Evolutionary conservation across 176 grass and related monocot species (phyloP), one percentile per base, ranked within the genome.

Genomic region (Chrysopogon serrulatus): DNA sequence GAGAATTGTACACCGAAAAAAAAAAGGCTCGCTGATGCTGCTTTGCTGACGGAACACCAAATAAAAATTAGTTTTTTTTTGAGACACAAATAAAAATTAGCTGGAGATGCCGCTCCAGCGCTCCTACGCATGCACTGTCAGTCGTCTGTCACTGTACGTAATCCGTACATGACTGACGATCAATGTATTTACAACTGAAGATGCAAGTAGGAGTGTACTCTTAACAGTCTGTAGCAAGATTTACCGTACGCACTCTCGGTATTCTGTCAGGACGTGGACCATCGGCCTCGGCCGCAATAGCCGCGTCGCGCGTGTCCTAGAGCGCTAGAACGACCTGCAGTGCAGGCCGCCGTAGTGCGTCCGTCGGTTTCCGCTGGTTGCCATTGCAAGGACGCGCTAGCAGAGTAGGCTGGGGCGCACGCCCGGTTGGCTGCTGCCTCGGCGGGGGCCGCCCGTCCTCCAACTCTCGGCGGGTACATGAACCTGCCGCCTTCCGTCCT

Each of bases 401-500:
- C 73, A 34, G 78, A 1, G 17, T 61, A 81, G 30, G 23, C 66
- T 1, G 74, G 69, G 78, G 18, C 45, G 72, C 72, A 74, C 71
- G 77, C 33, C 11, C 5, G 16, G 9, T 6, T 2, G 41, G 24
- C 9, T 13, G 28, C 14, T n/a, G 57, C 65, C 31, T n/a, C 40
- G 34, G 45, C 72, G 44, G 71, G 71, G 79, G 73, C 73, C 48
- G 31, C 16, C n/a, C 40, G 71, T 31, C 85, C 21, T 68, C 10
- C 0, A 23, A 34, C 41, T 35, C 41, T 41, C 11, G 78, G 23
- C 73, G 53, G 73, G 31, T 73, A 47, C 84, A 47, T 87, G 84
- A 87, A 90, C 89, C 75, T 86, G 79, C 73, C 73, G 72, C 35
- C 53, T 27, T 7, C 66, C 57, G 57, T 49, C 28, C 34, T 26